Evolutionary conservation across 2,329 filamentous ascomycete genomes (phyloP), one percentile per base, ranked within the genome.

Genomic region (Fusarium marasasianum): DNA sequence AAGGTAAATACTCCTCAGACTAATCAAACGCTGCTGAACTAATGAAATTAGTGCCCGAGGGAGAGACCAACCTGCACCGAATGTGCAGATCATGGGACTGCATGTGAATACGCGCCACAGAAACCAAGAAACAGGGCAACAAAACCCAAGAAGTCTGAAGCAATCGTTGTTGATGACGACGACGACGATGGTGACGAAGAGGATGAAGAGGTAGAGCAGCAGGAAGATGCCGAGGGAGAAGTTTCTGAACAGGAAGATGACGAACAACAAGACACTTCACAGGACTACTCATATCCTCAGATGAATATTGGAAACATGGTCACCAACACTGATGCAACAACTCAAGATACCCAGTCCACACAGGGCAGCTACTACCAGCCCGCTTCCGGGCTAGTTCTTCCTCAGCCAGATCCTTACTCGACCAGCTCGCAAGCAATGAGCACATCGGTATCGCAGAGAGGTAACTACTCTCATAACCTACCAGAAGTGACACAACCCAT

Each of bases 81-180:
- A 43, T 87, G 86, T 33, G 61, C 79, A 29, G 71, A 75, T 12
- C 64, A 75, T 10, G 80, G 80, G 1, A 63, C 77, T 10, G 66
- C 71, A 13, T 87, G 86, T 67, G 78, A 83, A 54, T 87, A 86
- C 71, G 79, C 84, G 29, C 73, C 79, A n/a, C 77, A 79, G 18
- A 82, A 79, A 44, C 75, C 62, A 24, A 78, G 75, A 55, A 78
- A 77, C 35, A 74, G 35, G 40, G 79, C 77, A 56, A 75, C 74
- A 24, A 29, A 69, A 8, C 6, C 47, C 22, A 74, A 74, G 35
- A 35, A 72, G 11, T 72, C 62, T 10, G 71, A 72, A 22, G 35
- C 60, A 17, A 56, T 73, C 18, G 53, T 69, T n/a, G 40, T 74
- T 22, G 59, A 73, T 24, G 63, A 73, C 3, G 50, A 11, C 3